phyloP scores from a whole-genome alignment of 202 grass and related monocot species.

The Setaria viridis region DNA sequence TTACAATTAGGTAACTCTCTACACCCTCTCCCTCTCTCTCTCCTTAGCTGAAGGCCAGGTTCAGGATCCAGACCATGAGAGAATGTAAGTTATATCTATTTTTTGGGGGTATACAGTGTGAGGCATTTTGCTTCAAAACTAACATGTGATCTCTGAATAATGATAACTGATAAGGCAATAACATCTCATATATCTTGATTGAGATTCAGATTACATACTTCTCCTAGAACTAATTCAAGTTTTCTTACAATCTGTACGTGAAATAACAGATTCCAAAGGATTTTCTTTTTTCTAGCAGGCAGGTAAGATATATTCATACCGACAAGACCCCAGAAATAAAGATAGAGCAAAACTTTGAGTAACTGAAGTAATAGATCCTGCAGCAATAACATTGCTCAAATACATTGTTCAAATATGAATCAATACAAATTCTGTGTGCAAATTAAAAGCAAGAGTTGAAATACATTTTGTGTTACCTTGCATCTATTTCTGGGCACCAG shows the following conservation, averaged over 20 bases:
- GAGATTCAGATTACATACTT: neutral
- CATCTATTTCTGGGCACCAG: constrained; percentile 59
- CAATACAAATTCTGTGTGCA: constrained; percentile 30
- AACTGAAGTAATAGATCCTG: constrained; percentile 15
- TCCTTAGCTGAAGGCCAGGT: neutral
- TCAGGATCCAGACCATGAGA: constrained; percentile 4
- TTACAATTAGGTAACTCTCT: neutral
- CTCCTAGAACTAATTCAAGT: constrained; percentile 29
- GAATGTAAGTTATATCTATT: constrained; percentile 6
- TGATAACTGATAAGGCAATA: neutral
- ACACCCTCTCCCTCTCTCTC: neutral
- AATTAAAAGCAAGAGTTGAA: constrained; percentile 15
- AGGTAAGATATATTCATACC: constrained; percentile 15
- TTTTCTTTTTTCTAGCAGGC: constrained; percentile 1
- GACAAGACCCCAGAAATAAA: constrained; percentile 4
- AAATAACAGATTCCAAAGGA: neutral
- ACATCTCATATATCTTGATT: neutral
- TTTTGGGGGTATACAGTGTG: neutral
- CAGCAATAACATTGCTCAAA: constrained; percentile 7
- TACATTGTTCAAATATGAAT: constrained; percentile 11
- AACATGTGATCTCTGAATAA: constrained; percentile 2
- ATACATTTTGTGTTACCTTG: constrained; percentile 46
- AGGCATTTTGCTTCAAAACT: neutral
- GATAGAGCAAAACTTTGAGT: neutral
- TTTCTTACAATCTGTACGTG: neutral